Base-by-base conservation (phyloP, 768 basidiomycete species). In the Mycena galopus region DNA sequence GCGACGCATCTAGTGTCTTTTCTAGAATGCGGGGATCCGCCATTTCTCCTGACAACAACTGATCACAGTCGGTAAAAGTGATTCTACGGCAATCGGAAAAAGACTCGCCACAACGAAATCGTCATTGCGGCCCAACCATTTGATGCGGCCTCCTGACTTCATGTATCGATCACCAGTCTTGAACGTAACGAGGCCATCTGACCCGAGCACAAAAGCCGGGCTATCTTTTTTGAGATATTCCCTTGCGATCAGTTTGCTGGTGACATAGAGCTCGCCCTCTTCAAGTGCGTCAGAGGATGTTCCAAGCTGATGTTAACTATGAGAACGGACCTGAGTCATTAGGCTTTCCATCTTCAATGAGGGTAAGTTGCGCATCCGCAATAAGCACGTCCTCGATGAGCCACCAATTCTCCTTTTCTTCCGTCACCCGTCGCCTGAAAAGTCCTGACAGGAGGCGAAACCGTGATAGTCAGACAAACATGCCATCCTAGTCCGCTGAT, bases 101-200 rank as follows among this genome's bases (percentile, higher is more conserved):
- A n/a, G 19, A 66, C 77, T 23, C 17, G 81, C 82, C 63, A 80
- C 77, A 33, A 83, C 79, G 39, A 78, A 83, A 60, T 83, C 82
- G 32, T 81, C 81, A 57, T 79, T 82, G 14, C 82, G 79, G 23
- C 82, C 82, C 25, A 77, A 78, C 82, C 82, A 83, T 30, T 77
- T 73, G 10, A 82, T 37, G 10, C 78, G 76, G 32, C 75, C 74
- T 1, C 23, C 73, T 25, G 75, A 73, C 30, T 74, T 73, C 4
- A 68, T 70, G 59, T 83, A 83, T 29, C 80, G 78, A 62, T 83
- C 82, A 3, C 82, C 82, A 21, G 81, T 82, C 23, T 71, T 77
- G 76, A 83, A 82, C 2, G 80, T 78, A 16, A 81, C 76, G 3
- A 65, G 64, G 21, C 78, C 81, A 53, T 81, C 78, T 16, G 77